phyloP scores from a whole-genome alignment of 2,329 filamentous ascomycete genomes.

The Microsporum audouinii region DNA sequence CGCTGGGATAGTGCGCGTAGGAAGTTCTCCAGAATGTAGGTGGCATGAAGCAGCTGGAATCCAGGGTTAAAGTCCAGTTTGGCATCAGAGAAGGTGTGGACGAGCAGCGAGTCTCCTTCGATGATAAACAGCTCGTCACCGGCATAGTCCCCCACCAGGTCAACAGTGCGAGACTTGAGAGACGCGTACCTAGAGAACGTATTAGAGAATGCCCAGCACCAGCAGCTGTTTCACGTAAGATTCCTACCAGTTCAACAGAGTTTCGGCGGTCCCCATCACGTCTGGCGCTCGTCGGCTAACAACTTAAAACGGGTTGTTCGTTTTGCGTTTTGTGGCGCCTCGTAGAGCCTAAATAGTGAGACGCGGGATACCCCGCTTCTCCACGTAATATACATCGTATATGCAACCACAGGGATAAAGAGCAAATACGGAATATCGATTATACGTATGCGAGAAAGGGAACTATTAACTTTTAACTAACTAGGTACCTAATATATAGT shows the following conservation, averaged over 20 bases:
- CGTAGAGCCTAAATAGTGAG: too few species aligned
- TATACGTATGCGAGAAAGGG: too few species aligned
- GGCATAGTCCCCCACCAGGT: constrained; percentile 64
- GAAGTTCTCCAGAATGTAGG: constrained; percentile 57
- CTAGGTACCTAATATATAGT: too few species aligned
- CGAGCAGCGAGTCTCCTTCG: constrained; percentile 61
- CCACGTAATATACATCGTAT: too few species aligned
- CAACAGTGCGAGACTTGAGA: constrained; percentile 40
- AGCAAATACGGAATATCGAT: too few species aligned
- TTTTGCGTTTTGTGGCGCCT: too few species aligned
- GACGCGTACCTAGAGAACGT: constrained; percentile 29
- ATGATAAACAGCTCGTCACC: constrained; percentile 62
- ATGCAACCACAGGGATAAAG: too few species aligned
- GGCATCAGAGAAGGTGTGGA: constrained; percentile 50
- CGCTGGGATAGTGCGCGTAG: constrained; percentile 49
- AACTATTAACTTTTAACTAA: too few species aligned
- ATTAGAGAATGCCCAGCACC: neutral
- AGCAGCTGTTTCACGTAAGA: neutral
- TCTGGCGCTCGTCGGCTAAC: neutral
- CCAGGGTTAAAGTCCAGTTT: constrained; percentile 53
- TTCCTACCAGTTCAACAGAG: neutral
- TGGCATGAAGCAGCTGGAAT: constrained; percentile 60
- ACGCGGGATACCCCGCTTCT: too few species aligned
- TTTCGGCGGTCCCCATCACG: neutral
- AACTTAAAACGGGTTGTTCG: neutral